These are phyloP conservation scores for Lachnellula hyalina DNA, from an alignment of 2,329 filamentous ascomycete genomes.

Conservation along the genomic window DNA sequence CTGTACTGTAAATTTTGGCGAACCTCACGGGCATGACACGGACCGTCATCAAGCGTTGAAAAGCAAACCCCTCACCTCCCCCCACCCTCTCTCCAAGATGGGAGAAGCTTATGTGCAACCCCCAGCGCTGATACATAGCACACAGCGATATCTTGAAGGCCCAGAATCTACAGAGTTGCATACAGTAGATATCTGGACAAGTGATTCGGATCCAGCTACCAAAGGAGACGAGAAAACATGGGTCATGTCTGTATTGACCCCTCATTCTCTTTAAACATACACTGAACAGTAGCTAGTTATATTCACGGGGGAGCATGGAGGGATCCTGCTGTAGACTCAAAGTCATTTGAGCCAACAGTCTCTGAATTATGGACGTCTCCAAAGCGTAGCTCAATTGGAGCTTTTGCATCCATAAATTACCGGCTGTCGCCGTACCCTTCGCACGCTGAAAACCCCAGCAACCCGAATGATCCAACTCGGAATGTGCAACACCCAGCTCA, in stretches of 20 bases:
- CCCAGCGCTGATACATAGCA: slow-evolving; percentile 1
- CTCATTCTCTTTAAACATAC: background rate
- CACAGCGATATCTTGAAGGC: slow-evolving; percentile 6
- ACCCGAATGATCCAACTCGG: slow-evolving; percentile 32
- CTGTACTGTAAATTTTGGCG: background rate
- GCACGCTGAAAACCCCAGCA: slow-evolving; percentile 40
- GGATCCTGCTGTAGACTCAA: slow-evolving; percentile 46
- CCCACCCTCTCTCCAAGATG: background rate
- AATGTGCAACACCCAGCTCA: slow-evolving; percentile 54
- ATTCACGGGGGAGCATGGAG: slow-evolving; percentile 62
- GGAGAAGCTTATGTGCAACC: background rate
- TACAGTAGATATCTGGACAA: slow-evolving; percentile 14
- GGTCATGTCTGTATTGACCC: slow-evolving; percentile 9
- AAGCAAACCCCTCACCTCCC: background rate
- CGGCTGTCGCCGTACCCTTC: slow-evolving; percentile 52
- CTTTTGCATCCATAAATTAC: slow-evolving; percentile 60
- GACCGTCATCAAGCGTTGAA: background rate
- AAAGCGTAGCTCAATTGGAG: slow-evolving; percentile 40
- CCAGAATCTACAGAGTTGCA: slow-evolving; percentile 13
- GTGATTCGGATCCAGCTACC: background rate
- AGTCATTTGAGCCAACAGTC: slow-evolving; percentile 43
- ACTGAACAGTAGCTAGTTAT: slow-evolving; percentile 12
- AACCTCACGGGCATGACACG: background rate
- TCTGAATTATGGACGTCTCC: slow-evolving; percentile 34
- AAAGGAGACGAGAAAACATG: slow-evolving; percentile 4